Conservation (phyloP, 306 rosid genomes). For the Ziziphus jujuba region DNA sequence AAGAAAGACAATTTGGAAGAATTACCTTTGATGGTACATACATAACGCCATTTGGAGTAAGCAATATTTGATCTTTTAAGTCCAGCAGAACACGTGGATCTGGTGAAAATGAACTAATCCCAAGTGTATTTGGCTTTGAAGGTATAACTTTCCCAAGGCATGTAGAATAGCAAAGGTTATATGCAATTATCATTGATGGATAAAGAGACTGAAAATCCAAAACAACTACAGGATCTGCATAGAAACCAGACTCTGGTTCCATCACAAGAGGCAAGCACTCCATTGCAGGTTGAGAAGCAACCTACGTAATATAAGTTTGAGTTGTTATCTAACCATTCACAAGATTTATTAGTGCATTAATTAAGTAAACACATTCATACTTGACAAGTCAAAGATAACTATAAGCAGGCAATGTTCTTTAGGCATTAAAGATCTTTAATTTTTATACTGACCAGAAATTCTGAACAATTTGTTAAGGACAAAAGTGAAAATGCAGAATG, state of each 20-base stretch:
- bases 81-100: slow-evolving; percentile 52
- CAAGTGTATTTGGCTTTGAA: slow-evolving; percentile 70
- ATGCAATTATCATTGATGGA: slow-evolving; percentile 98
- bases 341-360: slow-evolving; percentile 3
- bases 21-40: slow-evolving; percentile 79
- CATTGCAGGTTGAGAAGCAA: slow-evolving; percentile 99
- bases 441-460: background rate
- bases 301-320: slow-evolving; percentile 45
- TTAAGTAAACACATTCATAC: background rate
- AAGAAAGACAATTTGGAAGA: slow-evolving; percentile 14
- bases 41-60: slow-evolving; percentile 94
- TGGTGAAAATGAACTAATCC: slow-evolving; percentile 77
- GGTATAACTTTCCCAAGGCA: slow-evolving; percentile 80
- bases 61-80: slow-evolving; percentile 70
- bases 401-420: too few relatives aligned
- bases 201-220: slow-evolving; percentile 94
- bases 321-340: background rate
- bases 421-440: background rate
- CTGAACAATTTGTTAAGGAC: background rate
- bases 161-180: slow-evolving; percentile 92
- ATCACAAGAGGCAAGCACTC: slow-evolving; percentile 94
- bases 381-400: background rate
- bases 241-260: slow-evolving; percentile 98
- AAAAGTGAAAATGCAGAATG: too few relatives aligned
- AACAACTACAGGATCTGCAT: slow-evolving; percentile 89